A percentile compares a stretch with the other conserved stretches of the same genome.
phyloP scores from a whole-genome alignment of 805 yeast species.

The Wickerhamomyces sydowiorum region DNA sequence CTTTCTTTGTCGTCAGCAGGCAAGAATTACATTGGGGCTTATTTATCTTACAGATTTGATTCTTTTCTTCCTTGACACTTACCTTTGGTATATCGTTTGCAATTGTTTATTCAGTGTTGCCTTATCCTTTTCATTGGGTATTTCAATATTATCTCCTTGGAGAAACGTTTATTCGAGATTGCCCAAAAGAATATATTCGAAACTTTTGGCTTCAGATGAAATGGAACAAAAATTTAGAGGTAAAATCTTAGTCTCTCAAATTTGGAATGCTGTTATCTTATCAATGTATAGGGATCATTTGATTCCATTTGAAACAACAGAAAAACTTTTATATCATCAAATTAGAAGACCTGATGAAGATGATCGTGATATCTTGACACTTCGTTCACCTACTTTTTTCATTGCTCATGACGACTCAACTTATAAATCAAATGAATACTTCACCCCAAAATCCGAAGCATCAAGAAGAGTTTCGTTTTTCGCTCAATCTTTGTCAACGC shows the following conservation, averaged over 20 bases:
- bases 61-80: conserved; percentile 74
- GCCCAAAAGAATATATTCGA: conserved; percentile 72
- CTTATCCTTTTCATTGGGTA: conserved; percentile 69
- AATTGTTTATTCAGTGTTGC: conserved; percentile 68
- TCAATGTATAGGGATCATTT: conserved; percentile 81
- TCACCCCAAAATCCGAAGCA: conserved; percentile 67
- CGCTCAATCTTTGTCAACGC: conserved; percentile 85
- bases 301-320: conserved; percentile 66
- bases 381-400: conserved; percentile 74
- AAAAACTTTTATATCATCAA: conserved; percentile 50
- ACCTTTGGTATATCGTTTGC: conserved; percentile 81
- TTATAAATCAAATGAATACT: conserved; percentile 51
- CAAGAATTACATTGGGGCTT: conserved; percentile 47
- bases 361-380: conserved; percentile 29
- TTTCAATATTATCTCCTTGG: conserved; percentile 88
- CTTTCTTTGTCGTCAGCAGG: conserved; percentile 49
- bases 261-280: conserved; percentile 82
- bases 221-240: conserved; percentile 39
- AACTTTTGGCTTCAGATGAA: conserved; percentile 40
- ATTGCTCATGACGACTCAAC: conserved; percentile 79
- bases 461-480: conserved; percentile 78
- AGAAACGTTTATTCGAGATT: conserved; percentile 69
- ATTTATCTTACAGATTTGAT: conserved; percentile 59
- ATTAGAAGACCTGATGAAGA: conserved; percentile 22
- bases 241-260: conserved; percentile 54